Conservation (phyloP, 1,284 basidiomycete genomes). For the Pseudozyma thailandica region DNA sequence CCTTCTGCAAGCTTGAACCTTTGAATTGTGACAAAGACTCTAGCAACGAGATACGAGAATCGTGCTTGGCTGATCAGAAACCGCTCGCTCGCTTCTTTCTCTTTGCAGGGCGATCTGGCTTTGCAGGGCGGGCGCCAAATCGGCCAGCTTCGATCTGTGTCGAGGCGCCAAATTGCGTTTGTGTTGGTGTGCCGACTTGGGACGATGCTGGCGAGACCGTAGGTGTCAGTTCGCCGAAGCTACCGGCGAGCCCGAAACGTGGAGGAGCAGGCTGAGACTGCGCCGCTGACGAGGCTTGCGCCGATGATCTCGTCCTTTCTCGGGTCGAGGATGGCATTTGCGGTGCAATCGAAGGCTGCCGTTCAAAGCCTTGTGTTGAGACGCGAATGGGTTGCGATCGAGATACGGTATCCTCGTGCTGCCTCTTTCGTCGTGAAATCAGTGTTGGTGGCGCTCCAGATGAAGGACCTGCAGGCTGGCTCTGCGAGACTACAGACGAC, state of each 20-base stretch:
- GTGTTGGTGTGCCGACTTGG: conserved; percentile 18
- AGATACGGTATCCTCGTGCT: neutral
- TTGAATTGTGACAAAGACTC: too few relatives aligned
- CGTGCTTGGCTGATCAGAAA: too few relatives aligned
- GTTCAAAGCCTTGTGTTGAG: conserved; percentile 3
- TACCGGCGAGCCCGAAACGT: conserved; percentile 20
- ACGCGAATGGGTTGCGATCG: conserved; percentile 25
- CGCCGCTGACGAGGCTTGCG: conserved; percentile 5
- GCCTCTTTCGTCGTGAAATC: conserved; percentile 20
- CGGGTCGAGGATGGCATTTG: too few relatives aligned
- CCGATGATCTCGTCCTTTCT: too few relatives aligned
- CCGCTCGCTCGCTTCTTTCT: conserved; percentile 46
- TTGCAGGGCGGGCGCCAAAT: conserved; percentile 28
- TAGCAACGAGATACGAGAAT: too few relatives aligned
- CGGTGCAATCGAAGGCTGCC: neutral
- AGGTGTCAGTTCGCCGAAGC: conserved; percentile 31
- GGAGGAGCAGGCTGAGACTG: conserved; percentile 20
- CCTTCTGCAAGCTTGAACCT: too few relatives aligned
- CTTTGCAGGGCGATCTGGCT: conserved; percentile 16
- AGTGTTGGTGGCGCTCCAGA: conserved; percentile 28
- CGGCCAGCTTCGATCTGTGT: conserved; percentile 44
- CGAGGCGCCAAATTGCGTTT: conserved; percentile 7
- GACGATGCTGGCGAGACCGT: conserved; percentile 25
- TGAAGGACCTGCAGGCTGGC: conserved; percentile 13
- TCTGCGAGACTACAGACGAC: conserved; percentile 18